Evolutionary conservation across 1,284 basidiomycete genomes (phyloP), one percentile per base, ranked within the genome.

Genomic region (Boletus semigastroideus): DNA sequence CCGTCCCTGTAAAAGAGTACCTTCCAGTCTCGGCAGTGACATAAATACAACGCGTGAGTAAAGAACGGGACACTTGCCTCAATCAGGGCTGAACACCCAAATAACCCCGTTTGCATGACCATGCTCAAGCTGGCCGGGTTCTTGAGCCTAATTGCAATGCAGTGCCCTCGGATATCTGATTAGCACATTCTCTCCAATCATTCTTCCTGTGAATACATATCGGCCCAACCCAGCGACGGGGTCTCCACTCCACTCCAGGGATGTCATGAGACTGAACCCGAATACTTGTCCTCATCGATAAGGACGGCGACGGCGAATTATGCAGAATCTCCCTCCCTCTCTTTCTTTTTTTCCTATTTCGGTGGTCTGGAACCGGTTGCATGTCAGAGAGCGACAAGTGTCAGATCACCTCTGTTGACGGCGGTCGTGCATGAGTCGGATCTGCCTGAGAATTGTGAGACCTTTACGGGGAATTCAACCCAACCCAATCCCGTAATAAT

Each of bases 121-220:
- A 36, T 30, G 39, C 39, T 53, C 50, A 49, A 17, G 42, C 48
- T 47, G 50, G 17, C 55, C 62, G 60, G 58, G 54, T 59, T 57
- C 54, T 64, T 59, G 68, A 71, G 69, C 61, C 66, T 67, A 71
- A 71, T 67, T 71, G 17, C 59, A 67, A 67, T 69, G 66, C 65
- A 56, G 69, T 67, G 65, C 68, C 48, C 67, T 70, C 67, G 66
- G 68, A 67, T 65, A 69, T 68, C 65, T 69, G 67, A 66, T 66
- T 61, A 67, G 42, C 65, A 62, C 59, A 54, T 44, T 20, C 25
- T 25, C 51, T 44, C 39, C 63, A 67, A 63, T 65, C 63, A 67
- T 51, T 48, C 17, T 20, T 49, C 48, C 57, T 67, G 64, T 65
- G 66, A 55, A 54, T 53, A 46, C 55, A 25, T 1, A 5, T 25